Conservation (phyloP, 1,139 yeast species). For the Yamadazyma kanchanaburiensis region DNA sequence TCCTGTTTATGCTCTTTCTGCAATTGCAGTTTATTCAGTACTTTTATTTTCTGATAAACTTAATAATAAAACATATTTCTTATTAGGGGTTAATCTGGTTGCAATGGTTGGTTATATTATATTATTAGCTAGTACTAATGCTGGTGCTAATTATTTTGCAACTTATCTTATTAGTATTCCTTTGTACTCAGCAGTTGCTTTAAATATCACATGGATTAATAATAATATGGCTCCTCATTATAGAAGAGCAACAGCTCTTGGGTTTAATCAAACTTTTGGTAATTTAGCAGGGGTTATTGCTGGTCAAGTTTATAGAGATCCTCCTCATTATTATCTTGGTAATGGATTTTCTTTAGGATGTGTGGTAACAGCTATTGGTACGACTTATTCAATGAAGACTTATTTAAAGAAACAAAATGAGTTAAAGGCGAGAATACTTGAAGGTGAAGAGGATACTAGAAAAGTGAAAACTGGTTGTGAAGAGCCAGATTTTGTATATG, state of each 20-base stretch:
- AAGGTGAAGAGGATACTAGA: conserved; percentile 4
- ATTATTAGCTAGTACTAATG: conserved; percentile 22
- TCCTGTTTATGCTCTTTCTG: conserved; percentile 5
- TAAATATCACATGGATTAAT: conserved; percentile 44
- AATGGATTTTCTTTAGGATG: conserved; percentile 35
- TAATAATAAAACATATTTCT: conserved; percentile 15
- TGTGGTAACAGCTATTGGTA: conserved; percentile 14
- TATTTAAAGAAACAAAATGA: conserved; percentile 3
- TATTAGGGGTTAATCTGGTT: conserved; percentile 22
- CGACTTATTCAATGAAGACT: neutral
- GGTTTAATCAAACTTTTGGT: conserved; percentile 42
- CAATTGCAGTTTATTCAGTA: conserved; percentile 1
- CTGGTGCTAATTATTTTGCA: conserved; percentile 45
- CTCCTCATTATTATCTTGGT: conserved; percentile 32
- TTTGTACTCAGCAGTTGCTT: conserved; percentile 37
- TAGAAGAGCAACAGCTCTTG: conserved; percentile 45
- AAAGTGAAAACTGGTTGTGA: conserved; percentile 5
- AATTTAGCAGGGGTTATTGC: conserved; percentile 44
- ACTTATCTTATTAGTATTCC: conserved; percentile 39
- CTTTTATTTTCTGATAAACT: conserved; percentile 30
- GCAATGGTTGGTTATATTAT: conserved; percentile 39
- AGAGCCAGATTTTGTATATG: conserved; percentile 4
- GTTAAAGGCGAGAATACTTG: neutral
- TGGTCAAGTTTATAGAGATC: conserved; percentile 37
- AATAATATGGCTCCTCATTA: conserved; percentile 44